These are phyloP conservation scores for Waltergamsia citrina DNA, from an alignment of 2,329 filamentous ascomycete species.

Conservation along the genomic window DNA sequence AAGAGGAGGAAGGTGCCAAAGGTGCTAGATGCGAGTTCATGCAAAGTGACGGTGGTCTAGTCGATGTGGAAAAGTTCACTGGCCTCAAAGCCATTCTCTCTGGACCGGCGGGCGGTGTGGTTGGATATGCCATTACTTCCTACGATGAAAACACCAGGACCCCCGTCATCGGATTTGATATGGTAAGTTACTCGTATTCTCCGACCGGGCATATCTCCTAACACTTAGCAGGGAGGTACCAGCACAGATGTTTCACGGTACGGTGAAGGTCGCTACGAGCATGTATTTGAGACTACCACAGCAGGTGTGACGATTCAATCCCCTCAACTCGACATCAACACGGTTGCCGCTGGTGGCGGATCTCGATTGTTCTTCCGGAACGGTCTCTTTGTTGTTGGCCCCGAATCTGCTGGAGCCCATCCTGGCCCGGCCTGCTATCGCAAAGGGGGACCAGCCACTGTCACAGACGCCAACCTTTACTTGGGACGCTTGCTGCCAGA, in stretches of 20 bases:
- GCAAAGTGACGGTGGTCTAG: slow-evolving; percentile 72
- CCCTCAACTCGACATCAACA: slow-evolving; percentile 90
- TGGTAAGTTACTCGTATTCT: slow-evolving; percentile 33
- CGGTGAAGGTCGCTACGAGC: slow-evolving; percentile 76
- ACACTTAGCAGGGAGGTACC: slow-evolving; percentile 54
- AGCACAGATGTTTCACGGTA: slow-evolving; percentile 88
- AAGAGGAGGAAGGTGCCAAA: slow-evolving; percentile 51
- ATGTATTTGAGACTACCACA: slow-evolving; percentile 89
- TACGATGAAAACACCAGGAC: slow-evolving; percentile 76
- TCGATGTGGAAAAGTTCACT: slow-evolving; percentile 72
- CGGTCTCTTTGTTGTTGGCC: slow-evolving; percentile 82
- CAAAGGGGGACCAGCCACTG: slow-evolving; percentile 79
- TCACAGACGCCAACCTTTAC: slow-evolving; percentile 88
- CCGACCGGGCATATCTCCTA: neutral
- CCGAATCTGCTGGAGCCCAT: slow-evolving; percentile 80
- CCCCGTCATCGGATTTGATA: slow-evolving; percentile 90
- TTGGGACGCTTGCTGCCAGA: slow-evolving; percentile 77
- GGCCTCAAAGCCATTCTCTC: slow-evolving; percentile 80
- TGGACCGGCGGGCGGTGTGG: slow-evolving; percentile 86
- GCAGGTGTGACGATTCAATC: slow-evolving; percentile 92
- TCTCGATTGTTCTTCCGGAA: slow-evolving; percentile 81
- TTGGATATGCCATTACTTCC: slow-evolving; percentile 84
- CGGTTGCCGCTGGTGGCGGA: slow-evolving; percentile 83
- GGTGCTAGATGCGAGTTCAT: slow-evolving; percentile 88
- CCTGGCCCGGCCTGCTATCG: slow-evolving; percentile 87